Base-by-base conservation (phyloP, 1,139 yeast genomes). In the Wickerhamiella pararugosa region DNA sequence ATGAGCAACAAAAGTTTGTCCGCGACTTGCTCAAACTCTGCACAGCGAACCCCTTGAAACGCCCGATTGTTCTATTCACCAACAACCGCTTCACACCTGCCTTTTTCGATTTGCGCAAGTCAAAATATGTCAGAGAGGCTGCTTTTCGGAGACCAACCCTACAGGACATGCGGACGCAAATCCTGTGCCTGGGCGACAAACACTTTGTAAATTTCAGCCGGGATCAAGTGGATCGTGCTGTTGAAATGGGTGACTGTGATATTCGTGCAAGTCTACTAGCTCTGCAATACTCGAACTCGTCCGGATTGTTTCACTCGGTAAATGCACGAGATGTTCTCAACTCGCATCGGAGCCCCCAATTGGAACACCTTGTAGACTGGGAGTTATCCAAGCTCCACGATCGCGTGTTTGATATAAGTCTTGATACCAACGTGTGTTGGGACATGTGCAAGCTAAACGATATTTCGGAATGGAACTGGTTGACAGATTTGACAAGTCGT, bases 401-500 rank as follows among this genome's bases (percentile, higher is more conserved):
- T 21, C 36, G 41, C 2, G 41, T 38, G 6, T 38, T 32, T 29
- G 41, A 38, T 28, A 32, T 32, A 25, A 33, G 36, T 25, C 41
- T 38, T 21, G 41, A 38, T 6, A 38, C 41, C 7, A 36, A 38
- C 5, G 36, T 38, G 7, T 38, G 41, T 36, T 38, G 41, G 41
- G 41, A 38, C 15, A 38, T 38, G 41, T 21, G n/a, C 21, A 38
- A 38, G 28, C 26, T 38, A 7, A 25, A 15, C 36, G 41, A 38
- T 29, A 38, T 38, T 28, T 32, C 33, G 6, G 41, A 38, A 15
- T 38, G 41, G 41, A 38, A 38, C 7, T 11, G 11, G n/a, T 29
- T 38, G 8, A 10, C 32, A 4, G 41, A 38, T 15, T 15, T 36
- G 7, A 7, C 26, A 6, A 9, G 8, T 6, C 9, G 27, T 3